Percentiles rank a stretch among this genome's conserved stretches.
phyloP scores from a whole-genome alignment of 2,329 filamentous ascomycete genomes.

The Fusarium sp. region DNA sequence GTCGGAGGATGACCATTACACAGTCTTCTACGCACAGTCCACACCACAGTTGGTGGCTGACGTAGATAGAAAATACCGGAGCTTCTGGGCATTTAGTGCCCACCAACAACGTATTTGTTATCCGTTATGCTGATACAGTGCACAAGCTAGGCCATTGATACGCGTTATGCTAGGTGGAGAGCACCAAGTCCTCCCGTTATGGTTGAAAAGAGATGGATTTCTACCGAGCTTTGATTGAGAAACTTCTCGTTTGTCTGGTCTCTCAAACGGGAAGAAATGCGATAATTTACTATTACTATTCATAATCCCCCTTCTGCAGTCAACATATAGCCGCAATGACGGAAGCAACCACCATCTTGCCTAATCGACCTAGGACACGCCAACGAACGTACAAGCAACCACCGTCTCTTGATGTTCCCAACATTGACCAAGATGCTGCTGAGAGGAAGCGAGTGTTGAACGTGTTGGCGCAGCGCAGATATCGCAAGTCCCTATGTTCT shows the following conservation, averaged over 20 bases:
- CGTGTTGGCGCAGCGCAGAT: constrained; percentile 67
- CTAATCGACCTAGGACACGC: constrained; percentile 51
- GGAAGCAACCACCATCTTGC: constrained; percentile 9
- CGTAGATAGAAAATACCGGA: constrained; percentile 33
- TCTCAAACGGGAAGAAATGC: not conserved
- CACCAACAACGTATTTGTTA: constrained; percentile 39
- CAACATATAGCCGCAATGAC: not conserved
- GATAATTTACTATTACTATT: not conserved
- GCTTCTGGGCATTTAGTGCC: rapidly evolving
- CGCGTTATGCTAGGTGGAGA: constrained; percentile 50
- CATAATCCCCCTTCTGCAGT: too few relatives aligned
- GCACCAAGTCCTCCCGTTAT: constrained; percentile 15
- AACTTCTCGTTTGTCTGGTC: not conserved
- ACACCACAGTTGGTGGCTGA: not conserved
- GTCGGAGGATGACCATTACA: constrained; percentile 31
- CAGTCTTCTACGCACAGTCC: constrained; percentile 28
- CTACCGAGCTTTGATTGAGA: not conserved
- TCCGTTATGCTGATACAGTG: constrained; percentile 50
- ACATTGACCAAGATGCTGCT: constrained; percentile 63
- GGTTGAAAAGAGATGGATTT: constrained; percentile 32
- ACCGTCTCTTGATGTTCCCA: constrained; percentile 58
- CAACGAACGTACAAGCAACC: constrained; percentile 58
- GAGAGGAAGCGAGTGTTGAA: constrained; percentile 67
- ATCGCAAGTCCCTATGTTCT: constrained; percentile 53
- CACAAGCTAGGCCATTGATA: constrained; percentile 23